A percentile compares a stretch with the other conserved stretches of the same genome.
These are phyloP conservation scores for Boechera divaricarpa DNA, from an alignment of 345 rosid species.

Conservation along the genomic window DNA sequence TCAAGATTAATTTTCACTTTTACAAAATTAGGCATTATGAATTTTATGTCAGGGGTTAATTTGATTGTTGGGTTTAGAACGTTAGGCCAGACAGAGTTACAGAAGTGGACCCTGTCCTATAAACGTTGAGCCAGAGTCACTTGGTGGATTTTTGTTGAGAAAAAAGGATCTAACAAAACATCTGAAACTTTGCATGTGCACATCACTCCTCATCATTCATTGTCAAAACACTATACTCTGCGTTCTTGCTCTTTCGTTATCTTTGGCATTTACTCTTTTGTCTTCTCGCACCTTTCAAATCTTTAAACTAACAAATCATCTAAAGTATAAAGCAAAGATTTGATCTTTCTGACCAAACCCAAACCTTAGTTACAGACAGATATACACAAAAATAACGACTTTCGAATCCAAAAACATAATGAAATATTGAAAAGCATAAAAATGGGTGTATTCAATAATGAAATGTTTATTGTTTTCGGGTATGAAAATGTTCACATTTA, in stretches of 20 bases:
- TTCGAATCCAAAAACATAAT: background rate
- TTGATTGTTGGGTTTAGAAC: slow-evolving; percentile 22
- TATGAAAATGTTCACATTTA: slow-evolving; percentile 37
- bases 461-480: slow-evolving; percentile 20
- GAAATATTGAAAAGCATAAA: slow-evolving; percentile 23
- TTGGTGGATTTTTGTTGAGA: slow-evolving; percentile 23
- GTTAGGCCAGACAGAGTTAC: slow-evolving; percentile 14
- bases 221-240: slow-evolving; percentile 1
- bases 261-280: slow-evolving; percentile 34
- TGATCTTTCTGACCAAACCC: slow-evolving; percentile 10
- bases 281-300: slow-evolving; percentile 31
- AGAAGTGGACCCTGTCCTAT: slow-evolving; percentile 37
- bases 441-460: slow-evolving; percentile 18
- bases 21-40: background rate
- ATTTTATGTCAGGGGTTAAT: background rate
- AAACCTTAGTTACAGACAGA: slow-evolving; percentile 27
- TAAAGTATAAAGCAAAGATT: background rate
- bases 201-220: slow-evolving; percentile 32
- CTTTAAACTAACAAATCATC: slow-evolving; percentile 20
- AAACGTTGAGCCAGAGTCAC: slow-evolving; percentile 34
- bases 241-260: slow-evolving; percentile 9
- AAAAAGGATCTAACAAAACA: slow-evolving; percentile 32
- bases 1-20: no score
- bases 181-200: slow-evolving; percentile 47
- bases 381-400: background rate